phyloP scores from a whole-genome alignment of 2,329 filamentous ascomycete species.

The Cladophialophora chaetospira region DNA sequence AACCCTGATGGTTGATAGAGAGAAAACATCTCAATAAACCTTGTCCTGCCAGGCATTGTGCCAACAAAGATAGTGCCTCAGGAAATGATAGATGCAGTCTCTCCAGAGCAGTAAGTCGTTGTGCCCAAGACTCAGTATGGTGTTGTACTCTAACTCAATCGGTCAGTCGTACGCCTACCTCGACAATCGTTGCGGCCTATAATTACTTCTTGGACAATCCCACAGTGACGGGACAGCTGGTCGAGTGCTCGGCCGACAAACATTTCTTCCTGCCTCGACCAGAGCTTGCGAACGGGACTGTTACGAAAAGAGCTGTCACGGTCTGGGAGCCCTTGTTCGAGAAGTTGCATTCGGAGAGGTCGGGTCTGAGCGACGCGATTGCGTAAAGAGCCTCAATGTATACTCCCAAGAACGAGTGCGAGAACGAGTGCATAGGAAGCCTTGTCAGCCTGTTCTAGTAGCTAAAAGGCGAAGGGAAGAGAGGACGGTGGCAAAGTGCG shows the following conservation, averaged over 20 bases:
- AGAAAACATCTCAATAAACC: conserved; percentile 53
- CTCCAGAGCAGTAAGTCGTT: no score
- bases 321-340: background rate
- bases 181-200: conserved; percentile 51
- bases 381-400: no score
- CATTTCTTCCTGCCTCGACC: background rate
- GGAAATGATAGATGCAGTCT: conserved; percentile 48
- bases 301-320: conserved; percentile 1
- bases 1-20: conserved; percentile 36
- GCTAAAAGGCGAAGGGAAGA: no score
- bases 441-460: no score
- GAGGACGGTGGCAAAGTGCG: no score
- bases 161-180: conserved; percentile 45
- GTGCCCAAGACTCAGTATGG: no score
- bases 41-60: conserved; percentile 52
- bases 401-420: no score
- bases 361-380: no score
- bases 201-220: conserved; percentile 50
- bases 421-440: no score
- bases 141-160: no score
- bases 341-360: background rate
- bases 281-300: background rate
- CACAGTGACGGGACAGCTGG: conserved; percentile 44
- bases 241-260: conserved; percentile 39
- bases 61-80: conserved; percentile 50